phyloP scores from a whole-genome alignment of 140 eudicot genomes.

The Senecio squalidus region DNA sequence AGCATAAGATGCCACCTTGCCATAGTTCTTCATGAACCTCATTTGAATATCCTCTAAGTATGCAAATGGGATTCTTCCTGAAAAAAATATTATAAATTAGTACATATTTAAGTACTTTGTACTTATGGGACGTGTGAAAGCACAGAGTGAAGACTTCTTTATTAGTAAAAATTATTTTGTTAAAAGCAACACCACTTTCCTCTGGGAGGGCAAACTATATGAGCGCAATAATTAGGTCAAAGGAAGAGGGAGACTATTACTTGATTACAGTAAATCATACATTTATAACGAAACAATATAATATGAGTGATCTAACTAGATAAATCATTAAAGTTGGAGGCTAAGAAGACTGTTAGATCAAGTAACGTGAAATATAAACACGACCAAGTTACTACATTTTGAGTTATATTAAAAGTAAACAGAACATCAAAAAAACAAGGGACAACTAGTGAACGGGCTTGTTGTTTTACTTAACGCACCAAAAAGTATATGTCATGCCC shows the following conservation, averaged over 20 bases:
- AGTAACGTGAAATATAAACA: neutral
- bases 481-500: too few species aligned
- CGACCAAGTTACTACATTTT: neutral
- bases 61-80: slow-evolving; percentile 97
- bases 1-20: slow-evolving; percentile 79
- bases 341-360: neutral
- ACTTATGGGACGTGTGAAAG: neutral
- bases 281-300: neutral
- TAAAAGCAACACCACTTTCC: neutral
- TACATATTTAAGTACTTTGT: neutral
- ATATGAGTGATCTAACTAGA: neutral
- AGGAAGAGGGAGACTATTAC: neutral
- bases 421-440: neutral
- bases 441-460: too few species aligned
- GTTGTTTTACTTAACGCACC: too few species aligned
- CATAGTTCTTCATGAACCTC: slow-evolving; percentile 96
- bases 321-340: neutral
- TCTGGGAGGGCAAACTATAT: neutral
- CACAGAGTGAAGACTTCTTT: neutral
- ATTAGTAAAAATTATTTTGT: neutral
- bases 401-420: neutral
- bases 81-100: slow-evolving; percentile 22
- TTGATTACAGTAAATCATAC: neutral
- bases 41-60: slow-evolving; percentile 95
- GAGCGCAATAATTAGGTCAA: neutral